Base-by-base conservation (phyloP, 192 early-diverging fungal species). In the Borealophlyctis nickersoniae region DNA sequence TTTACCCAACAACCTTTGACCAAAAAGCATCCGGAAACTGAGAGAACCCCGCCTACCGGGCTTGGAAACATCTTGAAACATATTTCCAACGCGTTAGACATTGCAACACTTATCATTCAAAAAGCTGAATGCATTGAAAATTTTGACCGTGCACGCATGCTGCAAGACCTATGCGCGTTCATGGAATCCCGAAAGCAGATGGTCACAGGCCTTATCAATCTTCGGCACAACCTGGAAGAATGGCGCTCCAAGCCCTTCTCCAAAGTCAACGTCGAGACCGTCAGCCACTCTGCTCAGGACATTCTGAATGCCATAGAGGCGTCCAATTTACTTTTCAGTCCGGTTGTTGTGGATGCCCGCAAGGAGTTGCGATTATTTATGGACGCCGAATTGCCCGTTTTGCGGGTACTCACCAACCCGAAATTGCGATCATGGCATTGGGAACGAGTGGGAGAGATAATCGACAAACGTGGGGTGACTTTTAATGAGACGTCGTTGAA, bases 391-490 rank as follows among this genome's bases (percentile, higher is more conserved):
- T 58, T 24, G 2, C 56, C 54, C 24, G 31, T 65, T 16, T 22
- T 65, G 19, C 19, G 35, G 7, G 31, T 26, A 13, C 55, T 65
- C 1, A 36, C 54, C 24, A 33, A 65, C 31, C 27, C 26, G 52
- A 13, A 7, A 27, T 65, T 65, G 28, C 31, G 36, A 9, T n/a
- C 9, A 11, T 60, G 51, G 56, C 63, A 65, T 60, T 65, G 63
- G 63, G 63, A 65, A 27, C 16, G 31, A 19, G 33, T 65, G n/a
- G 5, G 27, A 14, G 16, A 60, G 1, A 23, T 30, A 16, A 16
- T 65, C 0, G 56, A 30, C 9, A n/a, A 27, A 7, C 16, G 13
- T 58, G 31, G 11, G 24, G 53, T 13, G 9, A 29, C 7, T 9
- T n/a, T n/a, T n/a, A n/a, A n/a, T n/a, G n/a, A n/a, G n/a, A 23